Conservation (phyloP, 75 land plant species). For the Isoetes taiwanensis region DNA sequence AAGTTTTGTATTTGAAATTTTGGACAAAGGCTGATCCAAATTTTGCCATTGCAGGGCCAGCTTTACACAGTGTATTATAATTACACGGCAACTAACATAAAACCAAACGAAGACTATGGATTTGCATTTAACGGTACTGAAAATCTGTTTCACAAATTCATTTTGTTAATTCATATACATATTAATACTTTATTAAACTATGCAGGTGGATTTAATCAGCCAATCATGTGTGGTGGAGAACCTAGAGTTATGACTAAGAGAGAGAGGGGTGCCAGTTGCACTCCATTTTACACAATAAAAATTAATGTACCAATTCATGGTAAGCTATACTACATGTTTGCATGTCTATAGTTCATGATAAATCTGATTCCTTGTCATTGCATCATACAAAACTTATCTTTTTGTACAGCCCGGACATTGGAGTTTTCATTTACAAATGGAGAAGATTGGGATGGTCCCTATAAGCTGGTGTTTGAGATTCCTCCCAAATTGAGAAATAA, state of each 20-base stretch:
- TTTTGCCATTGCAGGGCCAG: constrained; percentile 58
- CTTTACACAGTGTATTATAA: constrained; percentile 53
- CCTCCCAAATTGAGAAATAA: constrained; percentile 42
- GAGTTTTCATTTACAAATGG: constrained; percentile 91
- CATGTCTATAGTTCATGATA: neutral
- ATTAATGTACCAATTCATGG: constrained; percentile 73
- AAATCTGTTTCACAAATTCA: too few species aligned
- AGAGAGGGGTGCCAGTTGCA: constrained; percentile 47
- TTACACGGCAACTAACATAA: constrained; percentile 40
- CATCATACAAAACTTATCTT: neutral
- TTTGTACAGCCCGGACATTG: constrained; percentile 50
- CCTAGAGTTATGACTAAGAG: constrained; percentile 68
- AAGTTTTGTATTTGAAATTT: too few species aligned
- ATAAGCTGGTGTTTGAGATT: constrained; percentile 55
- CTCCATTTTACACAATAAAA: constrained; percentile 57
- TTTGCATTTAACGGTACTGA: constrained; percentile 91
- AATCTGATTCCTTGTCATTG: neutral
- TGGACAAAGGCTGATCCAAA: too few species aligned
- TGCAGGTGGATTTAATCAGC: constrained; percentile 92
- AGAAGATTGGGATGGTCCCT: constrained; percentile 81
- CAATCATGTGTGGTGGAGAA: constrained; percentile 93
- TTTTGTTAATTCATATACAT: too few species aligned
- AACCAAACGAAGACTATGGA: constrained; percentile 57
- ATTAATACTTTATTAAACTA: neutral
- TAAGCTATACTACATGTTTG: constrained; percentile 9